A percentile compares a stretch with the other conserved stretches of the same genome.
Evolutionary conservation across 768 basidiomycete genomes (phyloP).

Genomic region (Pleurotus tuoliensis): DNA sequence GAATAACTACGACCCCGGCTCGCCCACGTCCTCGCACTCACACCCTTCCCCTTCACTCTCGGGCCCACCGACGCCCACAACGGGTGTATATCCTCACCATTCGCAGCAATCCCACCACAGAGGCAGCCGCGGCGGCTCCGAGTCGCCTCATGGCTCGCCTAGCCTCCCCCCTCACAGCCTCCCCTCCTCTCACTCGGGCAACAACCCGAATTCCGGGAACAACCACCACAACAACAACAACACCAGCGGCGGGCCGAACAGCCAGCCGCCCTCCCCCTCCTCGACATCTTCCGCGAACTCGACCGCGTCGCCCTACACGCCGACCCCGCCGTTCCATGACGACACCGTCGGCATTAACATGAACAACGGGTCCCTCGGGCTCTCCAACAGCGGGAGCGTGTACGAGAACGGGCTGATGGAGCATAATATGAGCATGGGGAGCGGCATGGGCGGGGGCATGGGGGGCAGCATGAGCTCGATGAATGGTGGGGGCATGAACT

Average conservation of each 20-base stretch:
- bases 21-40: constrained; percentile 44
- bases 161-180: constrained; percentile 20
- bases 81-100: constrained; percentile 30
- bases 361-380: no score
- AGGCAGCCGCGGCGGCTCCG: constrained; percentile 18
- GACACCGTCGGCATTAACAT: no score
- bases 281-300: no score
- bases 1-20: constrained; percentile 40
- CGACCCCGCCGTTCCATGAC: no score
- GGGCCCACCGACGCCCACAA: constrained; percentile 38
- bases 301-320: no score
- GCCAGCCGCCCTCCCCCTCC: no score
- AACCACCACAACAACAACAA: no score
- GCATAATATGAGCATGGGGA: no score
- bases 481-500: background rate
- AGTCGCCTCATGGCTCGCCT: constrained; percentile 24
- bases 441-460: no score
- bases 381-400: no score
- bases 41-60: constrained; percentile 24
- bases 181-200: constrained; percentile 12
- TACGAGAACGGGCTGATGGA: no score
- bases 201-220: background rate
- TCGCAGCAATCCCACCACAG: constrained; percentile 23
- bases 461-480: background rate
- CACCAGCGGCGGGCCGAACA: no score